These are phyloP conservation scores for Yarrowia porcina DNA, from an alignment of 805 yeast species.

Conservation along the genomic window DNA sequence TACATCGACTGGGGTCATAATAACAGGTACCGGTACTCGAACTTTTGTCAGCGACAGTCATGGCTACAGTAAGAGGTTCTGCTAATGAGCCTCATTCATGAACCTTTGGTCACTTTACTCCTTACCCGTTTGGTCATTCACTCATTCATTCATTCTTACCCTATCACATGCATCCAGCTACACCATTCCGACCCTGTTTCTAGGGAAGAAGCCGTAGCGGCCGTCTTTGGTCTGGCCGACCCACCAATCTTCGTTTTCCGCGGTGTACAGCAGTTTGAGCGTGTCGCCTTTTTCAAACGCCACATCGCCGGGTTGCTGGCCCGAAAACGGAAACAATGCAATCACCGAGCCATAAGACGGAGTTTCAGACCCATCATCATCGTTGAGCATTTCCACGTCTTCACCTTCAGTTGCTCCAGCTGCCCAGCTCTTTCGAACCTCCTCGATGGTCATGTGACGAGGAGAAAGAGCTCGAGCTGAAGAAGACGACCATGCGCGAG, in stretches of 20 bases:
- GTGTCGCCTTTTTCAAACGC: slow-evolving; percentile 41
- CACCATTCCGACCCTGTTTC: slow-evolving; percentile 42
- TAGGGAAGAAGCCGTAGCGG: slow-evolving; percentile 46
- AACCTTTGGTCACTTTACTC: too few relatives aligned
- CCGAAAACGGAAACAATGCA: slow-evolving; percentile 40
- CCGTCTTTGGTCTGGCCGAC: slow-evolving; percentile 45
- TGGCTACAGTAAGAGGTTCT: too few relatives aligned
- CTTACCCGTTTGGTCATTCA: too few relatives aligned
- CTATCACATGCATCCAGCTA: neutral
- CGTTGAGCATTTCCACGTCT: slow-evolving; percentile 15
- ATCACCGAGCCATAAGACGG: slow-evolving; percentile 24
- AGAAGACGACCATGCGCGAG: slow-evolving; percentile 33
- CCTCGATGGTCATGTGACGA: slow-evolving; percentile 1
- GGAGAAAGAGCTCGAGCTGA: slow-evolving; percentile 34
- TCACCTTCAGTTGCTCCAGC: neutral
- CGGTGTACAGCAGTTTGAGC: slow-evolving; percentile 39
- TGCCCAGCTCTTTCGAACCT: slow-evolving; percentile 9
- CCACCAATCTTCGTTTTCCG: slow-evolving; percentile 50
- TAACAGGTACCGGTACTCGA: too few relatives aligned
- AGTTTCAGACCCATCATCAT: neutral
- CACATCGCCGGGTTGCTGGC: slow-evolving; percentile 41
- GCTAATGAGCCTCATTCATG: too few relatives aligned
- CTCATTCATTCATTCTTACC: neutral
- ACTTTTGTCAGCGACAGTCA: too few relatives aligned
- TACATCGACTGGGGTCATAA: too few relatives aligned